Percentiles rank a stretch among this genome's conserved stretches.
Evolutionary conservation across 177 flowering plant genomes (phyloP).

Genomic region (Vitis hybrid): DNA sequence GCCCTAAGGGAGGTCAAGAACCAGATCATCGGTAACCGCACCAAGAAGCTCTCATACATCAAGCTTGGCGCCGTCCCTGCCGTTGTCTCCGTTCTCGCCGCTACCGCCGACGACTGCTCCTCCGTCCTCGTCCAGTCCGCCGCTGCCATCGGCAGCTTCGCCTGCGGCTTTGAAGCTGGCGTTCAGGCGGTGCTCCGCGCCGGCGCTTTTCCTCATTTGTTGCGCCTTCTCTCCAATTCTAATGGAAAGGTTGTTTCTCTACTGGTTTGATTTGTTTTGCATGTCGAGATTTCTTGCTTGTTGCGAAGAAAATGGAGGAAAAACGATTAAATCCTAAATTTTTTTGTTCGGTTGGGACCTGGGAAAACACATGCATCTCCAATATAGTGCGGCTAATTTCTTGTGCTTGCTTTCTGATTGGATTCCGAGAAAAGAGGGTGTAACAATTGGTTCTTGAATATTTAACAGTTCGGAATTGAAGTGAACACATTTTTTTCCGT

Average conservation of each 20-base stretch:
- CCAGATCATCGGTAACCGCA: conserved; percentile 93
- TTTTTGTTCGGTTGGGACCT: too few relatives aligned
- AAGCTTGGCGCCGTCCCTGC: conserved; percentile 83
- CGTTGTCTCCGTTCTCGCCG: conserved; percentile 50
- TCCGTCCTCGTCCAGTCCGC: conserved; percentile 70
- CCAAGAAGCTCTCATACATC: conserved; percentile 82
- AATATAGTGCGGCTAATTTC: too few relatives aligned
- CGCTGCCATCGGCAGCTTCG: conserved; percentile 89
- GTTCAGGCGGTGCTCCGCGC: conserved; percentile 77
- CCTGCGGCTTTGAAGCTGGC: conserved; percentile 88
- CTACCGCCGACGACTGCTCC: conserved; percentile 19
- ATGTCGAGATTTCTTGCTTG: too few relatives aligned
- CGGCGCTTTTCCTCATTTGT: conserved; percentile 67
- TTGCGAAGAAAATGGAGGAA: too few relatives aligned
- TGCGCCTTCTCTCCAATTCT: conserved; percentile 50
- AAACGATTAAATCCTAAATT: too few relatives aligned
- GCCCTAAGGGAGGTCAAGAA: conserved; percentile 89
- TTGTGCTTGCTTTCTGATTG: too few relatives aligned
- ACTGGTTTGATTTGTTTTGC: background rate
- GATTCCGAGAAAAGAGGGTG: too few relatives aligned
- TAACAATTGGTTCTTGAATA: too few relatives aligned
- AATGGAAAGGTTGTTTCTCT: conserved; percentile 54
- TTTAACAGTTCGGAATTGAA: too few relatives aligned
- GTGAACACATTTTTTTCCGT: too few relatives aligned
- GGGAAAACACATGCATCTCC: too few relatives aligned